Base-by-base conservation (phyloP, 2,329 filamentous ascomycete species). In the Byssothecium circinans region DNA sequence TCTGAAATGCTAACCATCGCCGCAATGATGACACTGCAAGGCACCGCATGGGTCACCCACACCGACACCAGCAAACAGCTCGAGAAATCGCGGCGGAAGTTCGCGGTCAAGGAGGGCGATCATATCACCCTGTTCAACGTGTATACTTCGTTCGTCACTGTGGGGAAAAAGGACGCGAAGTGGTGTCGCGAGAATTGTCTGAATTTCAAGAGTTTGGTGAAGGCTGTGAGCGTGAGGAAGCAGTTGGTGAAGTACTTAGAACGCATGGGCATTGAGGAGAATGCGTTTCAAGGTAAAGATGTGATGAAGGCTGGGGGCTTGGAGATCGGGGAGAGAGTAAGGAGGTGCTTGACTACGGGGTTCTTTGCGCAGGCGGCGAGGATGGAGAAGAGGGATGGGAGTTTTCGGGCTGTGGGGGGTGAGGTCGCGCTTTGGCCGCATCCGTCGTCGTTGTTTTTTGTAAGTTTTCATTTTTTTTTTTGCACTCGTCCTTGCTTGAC, bases 291-390 rank as follows among this genome's bases (percentile, higher is more conserved):
- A 6, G 58, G 65, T 1, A 61, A 68, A 2, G 58, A 65, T 23
- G 61, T 68, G 2, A 36, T 72, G 19, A 61, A 67, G 69, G 74
- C 68, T 0, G 75, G 73, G 2, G 75, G 74, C 0, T 64, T 64
- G 17, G 74, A 78, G 33, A 78, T 84, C 56, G 81, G 84, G 1
- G 89, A 95, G 61, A 80, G 87, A 54, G 92, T 97, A 52, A 80
- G 87, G 46, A 81, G 89, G 42, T 96, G 92, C 71, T 79, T 99
- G 19, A 91, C 92, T 2, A 83, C 87, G 2, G 94, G 92, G 0
- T 97, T 90, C 72, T 99, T 97, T 72, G 87, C 91, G 1, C 90
- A 97, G 68, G 91, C 90, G 3, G 94, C 94, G 36, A 85, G 86
- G 65, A 96, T 97, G 91, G 23, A 25, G 5, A 89, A 95, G 70